Evolutionary conservation across 495 filamentous ascomycete species (phyloP).

Genomic region (Mytilinidion resinicola): DNA sequence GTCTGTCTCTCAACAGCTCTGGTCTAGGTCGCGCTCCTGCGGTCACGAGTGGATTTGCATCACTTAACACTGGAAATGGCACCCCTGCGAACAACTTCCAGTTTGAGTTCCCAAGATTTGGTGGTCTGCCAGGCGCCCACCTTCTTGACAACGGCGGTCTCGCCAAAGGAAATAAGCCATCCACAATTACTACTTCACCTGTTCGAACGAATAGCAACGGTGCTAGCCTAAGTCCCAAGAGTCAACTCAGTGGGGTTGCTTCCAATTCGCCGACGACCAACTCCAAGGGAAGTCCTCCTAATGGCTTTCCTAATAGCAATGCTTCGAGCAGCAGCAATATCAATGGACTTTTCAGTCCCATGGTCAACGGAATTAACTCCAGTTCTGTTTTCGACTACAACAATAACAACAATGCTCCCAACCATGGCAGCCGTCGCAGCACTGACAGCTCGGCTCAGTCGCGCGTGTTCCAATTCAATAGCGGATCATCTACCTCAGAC

Average conservation of each 20-base stretch:
- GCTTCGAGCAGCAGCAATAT: conserved; percentile 11
- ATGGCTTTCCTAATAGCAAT: background rate
- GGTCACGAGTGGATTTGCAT: conserved; percentile 15
- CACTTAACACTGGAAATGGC: conserved; percentile 10
- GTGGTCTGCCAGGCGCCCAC: conserved; percentile 62
- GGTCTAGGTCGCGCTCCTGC: conserved; percentile 42
- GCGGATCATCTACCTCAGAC: conserved; percentile 43
- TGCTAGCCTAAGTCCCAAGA: conserved; percentile 30
- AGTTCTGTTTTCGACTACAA: conserved; percentile 26
- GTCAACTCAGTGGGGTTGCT: conserved; percentile 22
- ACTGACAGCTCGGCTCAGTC: conserved; percentile 28
- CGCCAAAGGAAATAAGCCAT: conserved; percentile 23
- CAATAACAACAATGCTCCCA: conserved; percentile 3
- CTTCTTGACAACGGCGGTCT: conserved; percentile 46
- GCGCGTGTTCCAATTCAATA: conserved; percentile 36
- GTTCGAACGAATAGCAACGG: conserved; percentile 27
- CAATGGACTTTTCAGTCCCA: conserved; percentile 43
- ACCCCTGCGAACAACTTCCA: conserved; percentile 63
- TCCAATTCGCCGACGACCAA: conserved; percentile 20
- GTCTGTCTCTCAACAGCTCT: conserved; percentile 55
- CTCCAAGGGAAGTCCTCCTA: background rate
- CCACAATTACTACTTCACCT: conserved; percentile 5
- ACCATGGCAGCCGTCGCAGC: conserved; percentile 14
- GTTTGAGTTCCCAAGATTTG: conserved; percentile 94
- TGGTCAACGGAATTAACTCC: conserved; percentile 39